Conservation (phyloP, 2,329 filamentous ascomycete species). For the Mycosphaerella arachidis region DNA sequence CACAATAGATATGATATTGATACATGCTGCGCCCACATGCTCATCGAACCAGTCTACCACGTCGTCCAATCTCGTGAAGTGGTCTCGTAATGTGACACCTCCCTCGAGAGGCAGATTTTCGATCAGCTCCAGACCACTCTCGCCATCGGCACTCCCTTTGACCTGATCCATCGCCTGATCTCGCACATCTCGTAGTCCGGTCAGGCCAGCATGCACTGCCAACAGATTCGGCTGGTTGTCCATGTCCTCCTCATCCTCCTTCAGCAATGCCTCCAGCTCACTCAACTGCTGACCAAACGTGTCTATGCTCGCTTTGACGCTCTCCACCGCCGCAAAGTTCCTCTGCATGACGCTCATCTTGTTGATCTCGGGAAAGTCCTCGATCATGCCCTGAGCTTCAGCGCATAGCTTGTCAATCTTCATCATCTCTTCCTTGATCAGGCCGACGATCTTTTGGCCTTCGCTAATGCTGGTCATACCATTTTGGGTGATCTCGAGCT, state of each 20-base stretch:
- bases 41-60: conserved; percentile 94
- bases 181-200: conserved; percentile 83
- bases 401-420: conserved; percentile 97
- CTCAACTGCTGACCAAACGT: conserved; percentile 75
- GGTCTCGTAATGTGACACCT: conserved; percentile 76
- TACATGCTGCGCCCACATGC: conserved; percentile 80
- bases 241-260: conserved; percentile 76
- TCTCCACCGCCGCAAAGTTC: conserved; percentile 90
- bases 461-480: conserved; percentile 87
- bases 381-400: conserved; percentile 95
- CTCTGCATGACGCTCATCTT: conserved; percentile 88
- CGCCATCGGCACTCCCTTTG: conserved; percentile 64
- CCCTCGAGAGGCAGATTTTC: conserved; percentile 59
- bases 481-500: conserved; percentile 88
- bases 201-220: conserved; percentile 85
- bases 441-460: conserved; percentile 83
- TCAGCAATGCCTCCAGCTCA: conserved; percentile 71
- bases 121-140: conserved; percentile 95
- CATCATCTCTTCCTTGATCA: conserved; percentile 97
- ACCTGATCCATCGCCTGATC: conserved; percentile 98
- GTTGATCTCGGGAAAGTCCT: conserved; percentile 91
- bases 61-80: conserved; percentile 80
- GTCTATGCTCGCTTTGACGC: conserved; percentile 87
- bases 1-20: conserved; percentile 84
- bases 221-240: conserved; percentile 91